Conservation (phyloP, 2,329 filamentous ascomycete genomes). For the Trichoderma brevicompactum region DNA sequence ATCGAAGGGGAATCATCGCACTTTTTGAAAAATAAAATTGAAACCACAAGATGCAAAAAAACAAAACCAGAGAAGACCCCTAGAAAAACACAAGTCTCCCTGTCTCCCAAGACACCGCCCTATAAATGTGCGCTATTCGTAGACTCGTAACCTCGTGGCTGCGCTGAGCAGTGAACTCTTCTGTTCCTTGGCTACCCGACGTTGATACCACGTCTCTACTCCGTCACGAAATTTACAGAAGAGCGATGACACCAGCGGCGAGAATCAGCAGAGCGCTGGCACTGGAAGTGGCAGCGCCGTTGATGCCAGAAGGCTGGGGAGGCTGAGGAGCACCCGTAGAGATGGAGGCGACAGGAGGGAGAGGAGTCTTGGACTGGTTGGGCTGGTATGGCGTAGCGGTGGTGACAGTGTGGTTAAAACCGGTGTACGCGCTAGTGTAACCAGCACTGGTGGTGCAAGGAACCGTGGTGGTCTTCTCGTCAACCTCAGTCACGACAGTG, state of each 20-base stretch:
- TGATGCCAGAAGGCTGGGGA: slow-evolving; percentile 35
- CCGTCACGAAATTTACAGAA: slow-evolving; percentile 41
- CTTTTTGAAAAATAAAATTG: slow-evolving; percentile 27
- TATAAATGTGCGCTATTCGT: slow-evolving; percentile 30
- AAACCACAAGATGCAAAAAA: slow-evolving; percentile 26
- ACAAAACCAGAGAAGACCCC: slow-evolving; percentile 14
- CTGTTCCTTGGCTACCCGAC: slow-evolving; percentile 29
- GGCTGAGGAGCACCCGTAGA: slow-evolving; percentile 30
- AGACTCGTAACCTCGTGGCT: slow-evolving; percentile 45
- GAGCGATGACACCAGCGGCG: slow-evolving; percentile 43
- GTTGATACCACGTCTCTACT: slow-evolving; percentile 35
- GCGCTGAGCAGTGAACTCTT: slow-evolving; percentile 34
- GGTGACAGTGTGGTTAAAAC: slow-evolving; percentile 42
- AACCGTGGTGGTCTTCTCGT: slow-evolving; percentile 34
- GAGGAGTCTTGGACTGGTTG: slow-evolving; percentile 26
- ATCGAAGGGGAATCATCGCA: slow-evolving; percentile 35
- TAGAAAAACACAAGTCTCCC: slow-evolving; percentile 14
- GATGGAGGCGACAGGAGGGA: slow-evolving; percentile 19
- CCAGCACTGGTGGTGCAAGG: slow-evolving; percentile 32
- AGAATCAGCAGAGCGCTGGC: slow-evolving; percentile 45
- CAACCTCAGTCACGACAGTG: slow-evolving; percentile 29
- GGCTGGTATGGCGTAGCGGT: slow-evolving; percentile 37
- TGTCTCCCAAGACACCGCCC: slow-evolving; percentile 24
- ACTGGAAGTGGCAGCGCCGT: slow-evolving; percentile 40
- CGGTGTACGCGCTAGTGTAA: slow-evolving; percentile 39